Evolutionary conservation across 192 early-diverging fungal genomes (phyloP), one percentile per base, ranked within the genome.

Genomic region (Lunasporangiospora selenospora): DNA sequence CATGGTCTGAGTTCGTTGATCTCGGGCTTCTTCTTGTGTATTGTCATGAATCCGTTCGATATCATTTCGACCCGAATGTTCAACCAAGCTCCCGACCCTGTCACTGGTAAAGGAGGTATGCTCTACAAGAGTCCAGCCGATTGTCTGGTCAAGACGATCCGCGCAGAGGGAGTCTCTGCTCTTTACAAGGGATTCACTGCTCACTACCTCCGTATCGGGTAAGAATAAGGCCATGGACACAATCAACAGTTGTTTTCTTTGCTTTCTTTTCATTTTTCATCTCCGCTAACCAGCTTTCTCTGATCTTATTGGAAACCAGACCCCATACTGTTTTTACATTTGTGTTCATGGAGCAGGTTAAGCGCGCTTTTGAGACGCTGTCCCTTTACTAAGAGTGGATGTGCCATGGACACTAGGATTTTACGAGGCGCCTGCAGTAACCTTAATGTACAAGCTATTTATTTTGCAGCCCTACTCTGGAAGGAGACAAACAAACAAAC

Each of bases 11-110:
- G 92, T 3, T 88, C 87, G 70, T 78, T 95, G 81, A 77, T 90
- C 41, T 91, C 90, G 0, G 91, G 92, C 47, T 85, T 96, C 53
- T 88, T 93, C 62, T 90, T 97, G 15, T 93, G 92, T 65, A 76
- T 84, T 21, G 90, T 86, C 41, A 98, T 98, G 95, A 97, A 98
- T 54, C 95, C 97, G n/a, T 95, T 96, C 58, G 97, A 98, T 77
- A 94, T 97, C 8, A 89, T 96, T 43, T 91, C 84, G 39, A 95
- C 94, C 6, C 85, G 97, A 44, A 96, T 97, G 93, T 97, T 94
- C 80, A 96, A 97, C 65, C 93, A 97, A 53, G 80, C 85, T 45
- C 73, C 85, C 2, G 84, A 78, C 18, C 76, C 77, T 8, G 76
- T 77, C 19, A 85, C 84, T 13, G 84, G 86, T 24, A 75, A 81